Evolutionary conservation across 1,139 yeast species (phyloP), one percentile per base, ranked within the genome.

Genomic region (Arxiozyma bovina): DNA sequence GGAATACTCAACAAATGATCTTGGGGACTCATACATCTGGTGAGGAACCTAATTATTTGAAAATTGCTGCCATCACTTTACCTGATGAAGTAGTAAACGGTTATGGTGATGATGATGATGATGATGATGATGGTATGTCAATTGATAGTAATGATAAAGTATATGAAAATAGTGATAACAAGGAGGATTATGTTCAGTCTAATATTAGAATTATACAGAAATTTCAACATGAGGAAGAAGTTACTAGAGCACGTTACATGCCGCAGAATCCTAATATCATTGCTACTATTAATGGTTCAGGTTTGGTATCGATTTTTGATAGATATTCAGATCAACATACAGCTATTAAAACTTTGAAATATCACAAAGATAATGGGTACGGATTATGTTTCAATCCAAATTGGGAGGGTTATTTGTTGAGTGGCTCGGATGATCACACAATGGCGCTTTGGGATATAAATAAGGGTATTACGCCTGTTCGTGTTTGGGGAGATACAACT

Each of bases 21-120:
- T 71, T 91, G 45, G 96, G 97, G 15, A 93, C 99, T 0, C 91
- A 88, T 66, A 88, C 98, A 0, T 81, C 91, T 0, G 95, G 89
- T 2, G 83, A 81, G 55, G 95, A 84, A 54, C 78, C 79, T 4
- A 87, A 93, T 66, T 88, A 82, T 68, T 70, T 93, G 59, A 87
- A 93, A 65, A 72, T 90, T 38, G 96, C 93, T 1, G 73, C 82
- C 4, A 80, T 90, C 1, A 84, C 83, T 54, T 63, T 87, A n/a
- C 96, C 96, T 0, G 67, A 62, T 30, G 70, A 65, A 51, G 50
- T 63, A n/a, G 55, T 63, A 9, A n/a, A 43, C 15, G 23, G 48
- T 30, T 15, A 42, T 38, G 34, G 18, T 3, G 66, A 68, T 27
- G 30, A 27, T 30, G 20, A 42, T 38, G 34, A 25, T 3, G 66